These are phyloP conservation scores for Actinidia arguta DNA, from an alignment of 179 eudicot genomes.

Conservation along the genomic window DNA sequence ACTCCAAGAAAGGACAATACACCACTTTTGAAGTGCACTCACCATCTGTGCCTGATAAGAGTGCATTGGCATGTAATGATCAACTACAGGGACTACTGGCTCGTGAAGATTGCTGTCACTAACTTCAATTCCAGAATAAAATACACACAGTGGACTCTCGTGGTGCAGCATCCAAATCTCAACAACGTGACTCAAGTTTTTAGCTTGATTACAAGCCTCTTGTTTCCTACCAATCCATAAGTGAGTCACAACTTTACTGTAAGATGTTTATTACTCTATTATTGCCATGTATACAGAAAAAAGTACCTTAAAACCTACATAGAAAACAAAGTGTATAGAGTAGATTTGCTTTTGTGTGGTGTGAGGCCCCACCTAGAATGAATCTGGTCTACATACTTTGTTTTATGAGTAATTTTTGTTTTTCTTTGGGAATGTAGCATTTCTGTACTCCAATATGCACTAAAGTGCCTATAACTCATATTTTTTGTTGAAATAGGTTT, in stretches of 20 bases:
- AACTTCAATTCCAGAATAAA: slow-evolving; percentile 64
- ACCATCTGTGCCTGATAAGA: slow-evolving; percentile 72
- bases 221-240: slow-evolving; percentile 54
- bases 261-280: no score
- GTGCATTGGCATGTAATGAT: slow-evolving; percentile 79
- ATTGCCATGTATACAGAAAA: no score
- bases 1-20: slow-evolving; percentile 51
- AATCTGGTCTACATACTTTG: no score
- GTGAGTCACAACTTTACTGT: slow-evolving; percentile 39
- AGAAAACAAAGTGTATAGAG: no score
- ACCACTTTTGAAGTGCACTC: slow-evolving; percentile 62
- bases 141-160: slow-evolving; percentile 68
- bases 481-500: neutral
- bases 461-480: no score
- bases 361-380: no score
- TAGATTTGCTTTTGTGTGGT: no score
- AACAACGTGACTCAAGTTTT: slow-evolving; percentile 68
- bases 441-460: no score
- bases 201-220: slow-evolving; percentile 73
- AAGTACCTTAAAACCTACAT: no score
- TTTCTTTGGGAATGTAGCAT: no score
- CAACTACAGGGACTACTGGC: slow-evolving; percentile 74
- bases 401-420: no score
- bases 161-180: slow-evolving; percentile 74
- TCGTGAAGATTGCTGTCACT: slow-evolving; percentile 59